Conservation (phyloP, 768 basidiomycete species). For the Favolaschia claudopus region DNA sequence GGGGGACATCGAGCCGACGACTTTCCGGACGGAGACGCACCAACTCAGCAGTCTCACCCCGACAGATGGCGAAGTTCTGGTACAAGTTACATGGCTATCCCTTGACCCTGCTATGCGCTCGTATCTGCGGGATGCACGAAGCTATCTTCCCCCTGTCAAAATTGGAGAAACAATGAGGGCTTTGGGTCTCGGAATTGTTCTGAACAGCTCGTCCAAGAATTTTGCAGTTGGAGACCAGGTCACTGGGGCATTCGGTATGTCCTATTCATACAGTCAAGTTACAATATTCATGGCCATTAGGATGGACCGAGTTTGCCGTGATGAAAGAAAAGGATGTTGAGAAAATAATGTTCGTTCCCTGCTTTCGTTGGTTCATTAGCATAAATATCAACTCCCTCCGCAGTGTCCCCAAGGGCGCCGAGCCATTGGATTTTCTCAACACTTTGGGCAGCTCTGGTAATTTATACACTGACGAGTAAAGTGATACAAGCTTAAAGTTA, state of each 20-base stretch:
- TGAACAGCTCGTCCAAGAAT: slow-evolving; percentile 61
- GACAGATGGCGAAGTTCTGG: slow-evolving; percentile 62
- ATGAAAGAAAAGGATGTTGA: slow-evolving; percentile 58
- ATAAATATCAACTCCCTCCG: neutral
- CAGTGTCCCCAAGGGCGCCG: slow-evolving; percentile 66
- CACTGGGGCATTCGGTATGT: slow-evolving; percentile 63
- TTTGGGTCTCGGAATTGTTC: slow-evolving; percentile 68
- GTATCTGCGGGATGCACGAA: slow-evolving; percentile 77
- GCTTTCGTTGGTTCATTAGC: neutral
- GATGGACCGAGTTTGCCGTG: slow-evolving; percentile 81
- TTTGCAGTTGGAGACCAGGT: slow-evolving; percentile 84
- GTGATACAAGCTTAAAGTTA: neutral
- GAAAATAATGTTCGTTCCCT: slow-evolving; percentile 60
- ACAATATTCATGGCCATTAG: slow-evolving; percentile 41
- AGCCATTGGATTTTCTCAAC: slow-evolving; percentile 81
- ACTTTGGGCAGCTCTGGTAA: slow-evolving; percentile 78
- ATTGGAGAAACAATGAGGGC: slow-evolving; percentile 73
- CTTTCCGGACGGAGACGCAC: slow-evolving; percentile 70
- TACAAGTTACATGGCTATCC: slow-evolving; percentile 81
- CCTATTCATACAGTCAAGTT: neutral
- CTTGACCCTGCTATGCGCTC: slow-evolving; percentile 91
- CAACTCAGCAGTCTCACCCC: slow-evolving; percentile 62
- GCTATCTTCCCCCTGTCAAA: slow-evolving; percentile 71
- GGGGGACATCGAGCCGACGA: slow-evolving; percentile 71
- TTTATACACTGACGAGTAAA: too few relatives aligned